These are phyloP conservation scores for Kurtzmaniella cleridarum DNA, from an alignment of 805 yeast species.

Conservation along the genomic window DNA sequence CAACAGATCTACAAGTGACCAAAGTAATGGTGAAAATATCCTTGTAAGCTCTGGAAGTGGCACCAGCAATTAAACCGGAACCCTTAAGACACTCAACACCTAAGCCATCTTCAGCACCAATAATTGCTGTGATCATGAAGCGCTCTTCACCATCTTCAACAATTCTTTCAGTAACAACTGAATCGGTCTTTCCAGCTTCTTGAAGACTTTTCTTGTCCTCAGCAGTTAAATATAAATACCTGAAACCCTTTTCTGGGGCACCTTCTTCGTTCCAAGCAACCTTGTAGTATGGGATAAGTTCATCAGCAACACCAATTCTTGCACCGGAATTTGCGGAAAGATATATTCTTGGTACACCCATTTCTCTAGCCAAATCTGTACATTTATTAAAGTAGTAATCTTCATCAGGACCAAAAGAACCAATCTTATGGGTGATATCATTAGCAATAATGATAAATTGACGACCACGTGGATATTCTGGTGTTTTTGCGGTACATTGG, in stretches of 20 bases:
- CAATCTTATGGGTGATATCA: constrained; percentile 96
- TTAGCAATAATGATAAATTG: constrained; percentile 89
- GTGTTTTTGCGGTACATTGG: constrained; percentile 84
- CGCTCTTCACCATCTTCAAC: constrained; percentile 86
- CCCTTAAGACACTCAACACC: constrained; percentile 99
- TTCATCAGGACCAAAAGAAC: constrained; percentile 97
- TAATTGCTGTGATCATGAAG: constrained; percentile 72
- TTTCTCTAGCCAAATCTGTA: constrained; percentile 83
- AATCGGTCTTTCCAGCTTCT: constrained; percentile 52
- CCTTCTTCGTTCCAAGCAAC: constrained; percentile 87
- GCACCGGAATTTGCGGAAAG: constrained; percentile 99
- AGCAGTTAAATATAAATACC: constrained; percentile 74
- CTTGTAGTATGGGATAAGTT: constrained; percentile 78
- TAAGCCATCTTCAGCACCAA: constrained; percentile 93
- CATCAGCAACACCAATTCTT: constrained; percentile 97
- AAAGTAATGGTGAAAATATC: constrained; percentile 97
- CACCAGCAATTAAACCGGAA: constrained; percentile 98
- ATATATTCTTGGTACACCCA: constrained; percentile 93
- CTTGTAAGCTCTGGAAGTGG: constrained; percentile 94
- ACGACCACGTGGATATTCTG: constrained; percentile 96
- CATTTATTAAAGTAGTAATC: constrained; percentile 88
- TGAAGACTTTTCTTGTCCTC: constrained; percentile 56
- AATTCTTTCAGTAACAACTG: constrained; percentile 68
- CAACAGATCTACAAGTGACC: constrained; percentile 99
- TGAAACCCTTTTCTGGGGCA: constrained; percentile 81